Conservation (phyloP, 108 stramenopile species). For the Cyclotella sp. region DNA sequence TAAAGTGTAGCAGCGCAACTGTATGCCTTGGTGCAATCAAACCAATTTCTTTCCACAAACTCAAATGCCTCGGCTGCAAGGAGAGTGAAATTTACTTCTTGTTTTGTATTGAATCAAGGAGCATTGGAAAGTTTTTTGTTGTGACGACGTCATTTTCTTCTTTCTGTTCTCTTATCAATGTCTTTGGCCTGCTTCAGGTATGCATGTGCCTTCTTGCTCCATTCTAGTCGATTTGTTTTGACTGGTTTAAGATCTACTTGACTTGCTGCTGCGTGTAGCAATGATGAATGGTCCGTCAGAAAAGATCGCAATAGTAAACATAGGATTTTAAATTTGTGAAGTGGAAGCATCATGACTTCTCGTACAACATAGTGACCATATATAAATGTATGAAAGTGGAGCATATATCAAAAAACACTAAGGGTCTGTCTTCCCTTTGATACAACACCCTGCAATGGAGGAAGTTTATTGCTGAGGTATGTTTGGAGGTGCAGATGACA, state of each 20-base stretch:
- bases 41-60: constrained; percentile 42
- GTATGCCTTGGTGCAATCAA: constrained; percentile 33
- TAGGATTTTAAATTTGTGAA: too few relatives aligned
- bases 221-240: constrained; percentile 8
- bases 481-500: too few relatives aligned
- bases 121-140: background rate
- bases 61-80: constrained; percentile 42
- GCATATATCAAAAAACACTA: too few relatives aligned
- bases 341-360: too few relatives aligned
- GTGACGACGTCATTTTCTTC: constrained; percentile 12
- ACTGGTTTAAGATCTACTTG: constrained; percentile 12
- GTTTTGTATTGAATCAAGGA: constrained; percentile 20
- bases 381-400: too few relatives aligned
- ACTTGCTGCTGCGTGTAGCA: background rate
- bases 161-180: constrained; percentile 11
- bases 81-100: constrained; percentile 26
- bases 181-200: constrained; percentile 23
- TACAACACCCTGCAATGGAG: too few relatives aligned
- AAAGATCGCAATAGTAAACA: too few relatives aligned
- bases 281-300: too few relatives aligned
- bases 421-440: too few relatives aligned
- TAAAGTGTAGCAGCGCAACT: constrained; percentile 26
- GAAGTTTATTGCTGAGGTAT: too few relatives aligned
- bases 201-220: constrained; percentile 10
- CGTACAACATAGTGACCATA: too few relatives aligned